phyloP scores from a whole-genome alignment of 1,284 basidiomycete species.

The Trichosporon asahii region DNA sequence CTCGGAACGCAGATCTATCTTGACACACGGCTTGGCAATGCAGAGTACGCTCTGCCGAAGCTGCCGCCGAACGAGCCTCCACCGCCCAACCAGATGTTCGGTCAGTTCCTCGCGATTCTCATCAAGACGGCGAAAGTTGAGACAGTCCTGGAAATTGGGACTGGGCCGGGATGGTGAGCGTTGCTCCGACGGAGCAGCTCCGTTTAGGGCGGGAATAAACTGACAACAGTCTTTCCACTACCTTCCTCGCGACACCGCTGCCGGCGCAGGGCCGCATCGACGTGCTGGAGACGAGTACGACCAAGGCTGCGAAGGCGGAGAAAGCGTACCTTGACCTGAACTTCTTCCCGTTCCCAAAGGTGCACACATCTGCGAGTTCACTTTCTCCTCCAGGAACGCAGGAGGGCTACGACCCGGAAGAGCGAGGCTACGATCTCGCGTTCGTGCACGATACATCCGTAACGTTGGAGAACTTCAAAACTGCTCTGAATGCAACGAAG shows the following conservation, averaged over 20 bases:
- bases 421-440: conserved; percentile 41
- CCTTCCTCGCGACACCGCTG: conserved; percentile 37
- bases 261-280: conserved; percentile 43
- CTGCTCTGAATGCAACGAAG: conserved; percentile 31
- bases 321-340: conserved; percentile 42
- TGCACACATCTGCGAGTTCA: conserved; percentile 33
- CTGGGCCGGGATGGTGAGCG: conserved; percentile 40
- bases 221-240: conserved; percentile 36
- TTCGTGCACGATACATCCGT: conserved; percentile 46
- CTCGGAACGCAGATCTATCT: conserved; percentile 3
- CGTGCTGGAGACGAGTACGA: conserved; percentile 38
- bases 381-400: conserved; percentile 30
- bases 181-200: background rate
- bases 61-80: background rate
- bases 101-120: conserved; percentile 42
- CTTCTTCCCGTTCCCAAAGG: conserved; percentile 43
- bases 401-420: conserved; percentile 22
- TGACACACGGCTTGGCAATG: background rate
- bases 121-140: conserved; percentile 34
- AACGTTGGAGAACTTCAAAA: conserved; percentile 41
- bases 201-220: background rate
- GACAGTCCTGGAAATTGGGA: conserved; percentile 45
- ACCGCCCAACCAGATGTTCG: conserved; percentile 16
- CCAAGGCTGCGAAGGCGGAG: conserved; percentile 39
- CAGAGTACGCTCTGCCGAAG: background rate